A percentile compares a stretch with the other conserved stretches of the same genome.
Conservation (phyloP, 352 stramenopile species). For the Globisporangium uncinulatum region DNA sequence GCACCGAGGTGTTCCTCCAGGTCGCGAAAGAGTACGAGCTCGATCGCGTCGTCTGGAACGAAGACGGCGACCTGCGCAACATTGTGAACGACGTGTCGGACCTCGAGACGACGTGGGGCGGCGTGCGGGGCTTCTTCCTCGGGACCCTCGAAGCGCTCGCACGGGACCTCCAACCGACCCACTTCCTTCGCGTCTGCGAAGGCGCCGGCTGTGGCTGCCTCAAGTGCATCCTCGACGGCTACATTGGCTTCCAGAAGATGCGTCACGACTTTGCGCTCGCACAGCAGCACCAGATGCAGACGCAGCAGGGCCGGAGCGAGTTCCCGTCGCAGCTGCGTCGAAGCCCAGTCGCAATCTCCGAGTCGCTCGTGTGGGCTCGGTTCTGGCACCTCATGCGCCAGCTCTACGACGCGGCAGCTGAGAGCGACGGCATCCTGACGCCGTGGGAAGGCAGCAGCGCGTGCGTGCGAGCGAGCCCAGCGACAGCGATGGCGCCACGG, state of each 20-base stretch:
- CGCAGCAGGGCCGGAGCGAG: neutral
- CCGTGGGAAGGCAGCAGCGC: conserved; percentile 36
- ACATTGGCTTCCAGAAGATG: conserved; percentile 78
- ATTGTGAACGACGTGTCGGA: conserved; percentile 62
- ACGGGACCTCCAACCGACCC: conserved; percentile 32
- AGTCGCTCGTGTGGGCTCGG: conserved; percentile 61
- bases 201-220: conserved; percentile 72
- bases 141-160: conserved; percentile 60
- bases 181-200: conserved; percentile 66
- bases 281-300: conserved; percentile 8
- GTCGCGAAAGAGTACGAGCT: conserved; percentile 75
- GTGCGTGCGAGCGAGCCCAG: conserved; percentile 27
- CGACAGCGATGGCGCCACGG: conserved; percentile 32
- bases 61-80: conserved; percentile 59
- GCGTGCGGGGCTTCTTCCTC: conserved; percentile 56
- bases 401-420: conserved; percentile 54
- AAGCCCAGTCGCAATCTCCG: conserved; percentile 38
- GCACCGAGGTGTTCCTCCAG: conserved; percentile 59
- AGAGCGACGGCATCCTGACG: conserved; percentile 59
- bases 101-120: conserved; percentile 55
- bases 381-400: conserved; percentile 84
- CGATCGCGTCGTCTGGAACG: conserved; percentile 60
- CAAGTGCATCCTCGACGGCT: conserved; percentile 79
- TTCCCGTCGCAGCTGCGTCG: neutral
- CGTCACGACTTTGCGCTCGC: conserved; percentile 30